Conservation (phyloP, 1,139 yeast genomes). For the Eremothecium gossypii region DNA sequence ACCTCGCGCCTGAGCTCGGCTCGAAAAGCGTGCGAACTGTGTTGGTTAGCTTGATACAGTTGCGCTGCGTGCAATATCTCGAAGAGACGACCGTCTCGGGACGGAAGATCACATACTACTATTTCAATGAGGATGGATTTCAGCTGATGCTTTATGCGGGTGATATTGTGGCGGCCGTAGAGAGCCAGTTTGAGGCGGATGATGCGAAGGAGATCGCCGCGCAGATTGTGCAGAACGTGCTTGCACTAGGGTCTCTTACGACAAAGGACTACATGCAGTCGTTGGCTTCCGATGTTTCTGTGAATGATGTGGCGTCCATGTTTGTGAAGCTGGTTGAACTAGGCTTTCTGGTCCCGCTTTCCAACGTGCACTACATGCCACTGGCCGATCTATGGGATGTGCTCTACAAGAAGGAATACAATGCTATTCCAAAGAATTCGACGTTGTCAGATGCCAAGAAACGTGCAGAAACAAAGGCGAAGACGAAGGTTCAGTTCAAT, state of each 20-base stretch:
- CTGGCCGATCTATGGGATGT: conserved; percentile 48
- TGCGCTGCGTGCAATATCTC: conserved; percentile 51
- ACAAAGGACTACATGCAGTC: conserved; percentile 48
- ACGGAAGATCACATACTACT: conserved; percentile 39
- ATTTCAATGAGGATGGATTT: conserved; percentile 56
- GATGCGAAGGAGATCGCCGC: conserved; percentile 41
- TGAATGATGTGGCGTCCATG: conserved; percentile 15
- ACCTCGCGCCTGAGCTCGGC: conserved; percentile 35
- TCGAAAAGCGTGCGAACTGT: conserved; percentile 43
- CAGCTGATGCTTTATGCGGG: conserved; percentile 65
- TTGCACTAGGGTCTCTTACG: conserved; percentile 54
- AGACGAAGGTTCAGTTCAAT: conserved; percentile 37
- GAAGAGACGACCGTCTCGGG: conserved; percentile 35
- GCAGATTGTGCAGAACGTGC: conserved; percentile 61
- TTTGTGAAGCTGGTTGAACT: conserved; percentile 25
- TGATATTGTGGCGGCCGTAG: conserved; percentile 51
- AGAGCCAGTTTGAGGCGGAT: conserved; percentile 12
- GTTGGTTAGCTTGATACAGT: conserved; percentile 56
- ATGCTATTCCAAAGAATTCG: conserved; percentile 42
- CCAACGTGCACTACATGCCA: conserved; percentile 35
- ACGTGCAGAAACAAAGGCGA: conserved; percentile 53
- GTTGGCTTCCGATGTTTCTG: conserved; percentile 20
- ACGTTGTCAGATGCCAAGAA: conserved; percentile 55
- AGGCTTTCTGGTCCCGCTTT: conserved; percentile 51
- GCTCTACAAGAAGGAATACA: conserved; percentile 44